Evolutionary conservation across 2,329 filamentous ascomycete species (phyloP).

Genomic region (Penicillium sclerotigenum): DNA sequence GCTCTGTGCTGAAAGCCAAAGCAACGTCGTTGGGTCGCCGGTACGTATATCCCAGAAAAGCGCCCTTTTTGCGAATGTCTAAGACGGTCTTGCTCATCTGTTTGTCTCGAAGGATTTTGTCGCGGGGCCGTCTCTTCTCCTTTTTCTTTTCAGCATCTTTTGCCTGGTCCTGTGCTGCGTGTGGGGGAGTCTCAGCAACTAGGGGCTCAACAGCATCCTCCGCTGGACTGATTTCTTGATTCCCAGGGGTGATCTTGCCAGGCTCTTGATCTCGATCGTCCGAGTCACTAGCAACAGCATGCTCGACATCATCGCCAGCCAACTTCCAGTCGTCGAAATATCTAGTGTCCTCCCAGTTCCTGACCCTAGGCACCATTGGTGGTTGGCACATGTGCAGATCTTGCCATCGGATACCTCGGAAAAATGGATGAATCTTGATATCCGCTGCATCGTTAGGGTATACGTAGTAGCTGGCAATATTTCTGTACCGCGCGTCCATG

Average conservation of each 20-base stretch:
- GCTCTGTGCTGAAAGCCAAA: slow-evolving; percentile 34
- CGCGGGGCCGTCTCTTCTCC: slow-evolving; percentile 76
- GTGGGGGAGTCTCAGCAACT: not conserved
- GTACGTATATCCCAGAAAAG: slow-evolving; percentile 90
- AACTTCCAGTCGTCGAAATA: slow-evolving; percentile 82
- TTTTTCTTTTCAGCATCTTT: slow-evolving; percentile 45
- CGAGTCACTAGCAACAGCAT: slow-evolving; percentile 12
- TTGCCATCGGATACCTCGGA: slow-evolving; percentile 74
- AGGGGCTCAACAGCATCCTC: not conserved
- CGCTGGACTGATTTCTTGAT: not conserved
- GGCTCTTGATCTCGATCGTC: slow-evolving; percentile 3
- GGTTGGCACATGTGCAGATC: slow-evolving; percentile 67
- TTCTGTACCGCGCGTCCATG: slow-evolving; percentile 34
- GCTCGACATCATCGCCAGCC: slow-evolving; percentile 55
- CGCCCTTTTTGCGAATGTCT: slow-evolving; percentile 73
- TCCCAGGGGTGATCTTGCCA: not conserved
- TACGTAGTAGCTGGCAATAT: slow-evolving; percentile 61
- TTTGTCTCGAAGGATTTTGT: slow-evolving; percentile 76
- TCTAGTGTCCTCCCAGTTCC: slow-evolving; percentile 68
- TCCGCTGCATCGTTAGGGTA: slow-evolving; percentile 82
- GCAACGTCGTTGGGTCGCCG: slow-evolving; percentile 46
- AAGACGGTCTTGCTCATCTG: slow-evolving; percentile 65
- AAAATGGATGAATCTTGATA: slow-evolving; percentile 87
- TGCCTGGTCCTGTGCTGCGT: slow-evolving; percentile 37
- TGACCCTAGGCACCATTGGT: slow-evolving; percentile 75